Conservation (phyloP, 1,284 basidiomycete genomes). For the Rhodotorula mucilaginosa region DNA sequence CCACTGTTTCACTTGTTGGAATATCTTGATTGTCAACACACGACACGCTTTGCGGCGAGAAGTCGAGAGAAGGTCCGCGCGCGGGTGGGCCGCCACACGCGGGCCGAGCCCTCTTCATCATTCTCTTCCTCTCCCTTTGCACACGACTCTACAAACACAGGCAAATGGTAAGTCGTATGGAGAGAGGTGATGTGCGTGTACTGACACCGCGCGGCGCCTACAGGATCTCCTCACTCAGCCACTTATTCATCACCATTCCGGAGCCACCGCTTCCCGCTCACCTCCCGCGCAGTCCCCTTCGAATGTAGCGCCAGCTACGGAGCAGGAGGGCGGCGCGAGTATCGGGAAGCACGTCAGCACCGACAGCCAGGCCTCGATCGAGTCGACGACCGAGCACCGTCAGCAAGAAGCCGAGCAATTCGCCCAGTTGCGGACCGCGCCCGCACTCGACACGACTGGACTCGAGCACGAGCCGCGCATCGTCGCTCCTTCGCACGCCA, state of each 20-base stretch:
- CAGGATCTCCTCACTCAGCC: constrained; percentile 29
- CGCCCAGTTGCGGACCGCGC: constrained; percentile 12
- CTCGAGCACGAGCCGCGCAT: constrained; percentile 6
- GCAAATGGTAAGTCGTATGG: background rate
- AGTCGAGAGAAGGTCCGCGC: background rate
- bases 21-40: background rate
- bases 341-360: background rate
- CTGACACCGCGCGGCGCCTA: background rate
- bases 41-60: background rate
- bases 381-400: background rate
- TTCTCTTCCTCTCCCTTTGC: background rate
- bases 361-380: background rate
- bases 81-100: too few species aligned
- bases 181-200: too few species aligned
- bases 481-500: constrained; percentile 13
- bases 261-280: background rate
- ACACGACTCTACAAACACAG: background rate
- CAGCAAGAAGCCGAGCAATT: constrained; percentile 4
- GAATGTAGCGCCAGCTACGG: too few species aligned
- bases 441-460: background rate
- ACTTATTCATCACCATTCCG: background rate
- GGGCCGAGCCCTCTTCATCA: background rate
- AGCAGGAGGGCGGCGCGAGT: background rate
- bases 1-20: too few species aligned
- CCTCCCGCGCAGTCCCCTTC: background rate